Evolutionary conservation across 495 filamentous ascomycete genomes (phyloP).

Genomic region (Xylaria venustula): DNA sequence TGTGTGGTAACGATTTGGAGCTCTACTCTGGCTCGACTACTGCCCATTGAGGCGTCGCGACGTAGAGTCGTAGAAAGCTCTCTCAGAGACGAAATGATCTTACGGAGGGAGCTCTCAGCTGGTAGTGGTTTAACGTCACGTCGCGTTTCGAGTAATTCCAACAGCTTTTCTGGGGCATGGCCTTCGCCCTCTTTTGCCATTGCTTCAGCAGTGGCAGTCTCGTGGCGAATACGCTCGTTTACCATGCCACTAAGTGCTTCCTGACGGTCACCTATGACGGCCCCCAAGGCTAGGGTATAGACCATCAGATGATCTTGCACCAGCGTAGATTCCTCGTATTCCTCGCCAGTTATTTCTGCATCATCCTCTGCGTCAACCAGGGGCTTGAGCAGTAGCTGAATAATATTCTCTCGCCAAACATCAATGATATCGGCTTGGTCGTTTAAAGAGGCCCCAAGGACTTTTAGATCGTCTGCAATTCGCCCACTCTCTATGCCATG

Average conservation of each 20-base stretch:
- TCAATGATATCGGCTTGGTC: constrained; percentile 65
- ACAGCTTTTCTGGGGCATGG: constrained; percentile 66
- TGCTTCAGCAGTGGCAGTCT: constrained; percentile 57
- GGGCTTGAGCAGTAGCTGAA: constrained; percentile 65
- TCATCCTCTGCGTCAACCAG: constrained; percentile 80
- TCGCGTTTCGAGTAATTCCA: constrained; percentile 59
- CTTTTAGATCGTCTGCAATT: constrained; percentile 29
- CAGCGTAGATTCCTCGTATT: constrained; percentile 84
- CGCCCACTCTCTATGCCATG: constrained; percentile 37
- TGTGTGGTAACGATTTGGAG: constrained; percentile 54
- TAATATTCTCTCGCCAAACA: constrained; percentile 69
- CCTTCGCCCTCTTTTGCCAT: constrained; percentile 63
- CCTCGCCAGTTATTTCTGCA: constrained; percentile 75
- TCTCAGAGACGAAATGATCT: constrained; percentile 66
- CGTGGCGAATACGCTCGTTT: constrained; percentile 78
- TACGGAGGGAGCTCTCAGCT: constrained; percentile 56
- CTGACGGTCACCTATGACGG: constrained; percentile 74
- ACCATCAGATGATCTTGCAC: constrained; percentile 80
- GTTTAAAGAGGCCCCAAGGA: constrained; percentile 58
- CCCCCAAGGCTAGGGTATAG: constrained; percentile 74
- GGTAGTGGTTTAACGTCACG: constrained; percentile 56
- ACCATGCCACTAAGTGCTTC: constrained; percentile 70
- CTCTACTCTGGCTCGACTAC: constrained; percentile 60
- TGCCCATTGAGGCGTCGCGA: constrained; percentile 59
- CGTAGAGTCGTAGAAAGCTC: constrained; percentile 61